Conservation (phyloP, 1,284 basidiomycete genomes). For the Ustilago trichophora region DNA sequence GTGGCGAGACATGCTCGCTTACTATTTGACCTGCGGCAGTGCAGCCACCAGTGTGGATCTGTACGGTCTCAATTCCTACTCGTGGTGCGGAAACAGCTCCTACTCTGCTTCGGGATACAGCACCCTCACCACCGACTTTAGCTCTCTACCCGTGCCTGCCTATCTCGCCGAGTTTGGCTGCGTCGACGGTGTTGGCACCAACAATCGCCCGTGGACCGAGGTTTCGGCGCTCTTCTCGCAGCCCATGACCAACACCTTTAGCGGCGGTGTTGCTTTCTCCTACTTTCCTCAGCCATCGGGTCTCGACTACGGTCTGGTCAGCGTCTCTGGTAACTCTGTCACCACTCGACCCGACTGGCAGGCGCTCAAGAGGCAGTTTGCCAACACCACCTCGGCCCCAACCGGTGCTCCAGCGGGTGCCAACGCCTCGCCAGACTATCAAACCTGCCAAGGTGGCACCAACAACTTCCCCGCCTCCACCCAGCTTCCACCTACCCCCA, state of each 20-base stretch:
- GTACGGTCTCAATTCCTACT: conserved; percentile 71
- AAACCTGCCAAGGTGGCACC: conserved; percentile 75
- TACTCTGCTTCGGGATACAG: conserved; percentile 71
- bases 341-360: conserved; percentile 76
- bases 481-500: conserved; percentile 82
- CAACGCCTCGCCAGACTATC: conserved; percentile 72
- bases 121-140: conserved; percentile 67
- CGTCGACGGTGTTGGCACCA: conserved; percentile 72
- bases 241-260: conserved; percentile 81
- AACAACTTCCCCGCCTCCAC: conserved; percentile 74
- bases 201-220: conserved; percentile 82
- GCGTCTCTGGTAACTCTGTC: conserved; percentile 75
- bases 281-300: conserved; percentile 68
- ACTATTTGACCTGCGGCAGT: conserved; percentile 83
- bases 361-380: conserved; percentile 75
- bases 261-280: conserved; percentile 83
- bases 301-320: conserved; percentile 85
- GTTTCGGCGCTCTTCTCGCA: conserved; percentile 77
- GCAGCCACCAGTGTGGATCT: conserved; percentile 79
- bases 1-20: conserved; percentile 73
- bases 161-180: conserved; percentile 89
- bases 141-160: conserved; percentile 77
- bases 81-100: conserved; percentile 79
- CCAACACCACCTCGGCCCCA: conserved; percentile 73
- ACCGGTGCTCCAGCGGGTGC: conserved; percentile 72